Base-by-base conservation (phyloP, 768 basidiomycete genomes). In the Clathrus columnatus region DNA sequence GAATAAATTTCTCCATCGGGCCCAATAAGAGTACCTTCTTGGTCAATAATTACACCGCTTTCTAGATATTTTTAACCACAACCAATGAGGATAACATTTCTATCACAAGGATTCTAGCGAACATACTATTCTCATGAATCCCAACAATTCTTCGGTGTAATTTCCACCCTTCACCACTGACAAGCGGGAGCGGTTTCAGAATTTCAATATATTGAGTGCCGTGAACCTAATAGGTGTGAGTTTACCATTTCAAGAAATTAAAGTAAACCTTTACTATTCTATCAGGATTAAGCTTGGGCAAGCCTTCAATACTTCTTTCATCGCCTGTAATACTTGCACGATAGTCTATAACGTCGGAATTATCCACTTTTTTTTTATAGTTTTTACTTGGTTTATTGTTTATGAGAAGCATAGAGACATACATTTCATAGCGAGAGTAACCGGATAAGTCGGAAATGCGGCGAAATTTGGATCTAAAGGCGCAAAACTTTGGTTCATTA, bases 381-480 rank as follows among this genome's bases (percentile, higher is more conserved):
- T 42, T 21, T 21, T 36, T n/a, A 11, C n/a, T 11, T 36, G 16
- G 7, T 7, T 41, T 28, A 14, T 7, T 16, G 8, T 17, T 45
- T 8, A 49, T 6, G 32, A n/a, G 16, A 32, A 7, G 16, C 7
- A 32, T 32, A 7, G 7, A 54, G 41, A 53, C 64, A 21, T 21
- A 77, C 79, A 83, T 70, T 90, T 91, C 64, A 91, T 74, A 24
- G 68, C 70, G 5, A 92, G 75, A 0, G 87, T 85, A 16, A 90
- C 87, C 1, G 91, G 90, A 67, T 85, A 94, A 0, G 91, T 92
- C 7, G 91, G 91, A 63, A 93, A 74, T 2, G 89, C 80, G 14
- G 84, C 73, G 68, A 87, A 94, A 24, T 77, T 72, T 57, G 77
- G 75, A 69, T 85, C 85, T 86, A 57, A 14, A 16, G 7, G 8